Evolutionary conservation across 78 protist species (phyloP), one percentile per base, ranked within the genome.

Genomic region (Chrysochromulina tobinii): DNA sequence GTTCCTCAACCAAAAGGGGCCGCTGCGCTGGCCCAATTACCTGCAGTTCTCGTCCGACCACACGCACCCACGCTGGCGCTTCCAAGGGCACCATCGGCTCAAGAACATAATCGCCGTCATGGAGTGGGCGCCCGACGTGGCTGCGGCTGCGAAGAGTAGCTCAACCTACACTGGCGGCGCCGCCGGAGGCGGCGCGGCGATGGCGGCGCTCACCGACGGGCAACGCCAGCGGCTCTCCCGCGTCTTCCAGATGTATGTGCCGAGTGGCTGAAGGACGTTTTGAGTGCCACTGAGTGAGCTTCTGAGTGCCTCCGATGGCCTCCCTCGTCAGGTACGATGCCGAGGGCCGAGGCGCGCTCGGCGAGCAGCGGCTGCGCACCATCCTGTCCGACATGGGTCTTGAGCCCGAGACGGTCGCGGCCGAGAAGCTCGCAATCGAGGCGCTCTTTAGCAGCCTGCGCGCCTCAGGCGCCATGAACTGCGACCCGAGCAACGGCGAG

Each of bases 11-110:
- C 11, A 57, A 55, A 3, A 23, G 61, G 87, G 51, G 38, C 61
- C 91, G 55, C 89, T 91, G 50, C 27, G n/a, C 67, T 91, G 61
- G 73, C 93, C 93, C 66, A 5, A 11, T n/a, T 91, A 72, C 53
- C 15, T 91, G 21, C 79, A 20, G 68, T 7, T 91, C 61, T 91
- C 93, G 64, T 25, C 51, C 58, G 88, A 91, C 88, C 86, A 91
- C 88, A 66, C 58, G 55, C 51, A 75, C 87, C 59, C 64, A 38
- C 27, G 48, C 57, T 91, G 93, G 93, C 61, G 83, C 72, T 21
- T 18, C 91, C 64, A 61, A 25, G 61, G 79, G 6, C 93, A 92
- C 15, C 86, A 90, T 5, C 88, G 93, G 15, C 85, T 91, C 53
- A 86, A 85, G 86, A 91, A 91, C 81, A 88, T 91, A 23, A 27